Evolutionary conservation across 225 moss, liverwort and hornwort species (phyloP).

Genomic region (Straminergon stramineum): DNA sequence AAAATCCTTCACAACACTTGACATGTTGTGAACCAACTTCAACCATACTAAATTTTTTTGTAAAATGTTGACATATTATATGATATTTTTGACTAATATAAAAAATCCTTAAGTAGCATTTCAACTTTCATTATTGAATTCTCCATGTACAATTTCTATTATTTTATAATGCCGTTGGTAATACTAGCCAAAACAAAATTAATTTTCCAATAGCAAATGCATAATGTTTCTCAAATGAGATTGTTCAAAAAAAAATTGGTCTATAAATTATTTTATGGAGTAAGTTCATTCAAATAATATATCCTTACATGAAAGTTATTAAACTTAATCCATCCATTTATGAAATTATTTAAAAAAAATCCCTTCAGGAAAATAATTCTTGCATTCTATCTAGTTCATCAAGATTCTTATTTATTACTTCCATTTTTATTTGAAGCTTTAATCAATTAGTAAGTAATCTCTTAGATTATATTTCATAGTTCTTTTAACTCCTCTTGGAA

Average conservation of each 20-base stretch:
- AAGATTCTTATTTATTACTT: no score
- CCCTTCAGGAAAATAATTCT: background rate
- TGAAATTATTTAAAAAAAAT: background rate
- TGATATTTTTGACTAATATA: background rate
- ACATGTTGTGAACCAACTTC: background rate
- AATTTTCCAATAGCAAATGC: background rate
- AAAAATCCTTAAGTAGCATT: background rate
- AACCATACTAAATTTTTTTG: background rate
- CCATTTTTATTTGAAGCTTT: no score
- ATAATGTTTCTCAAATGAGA: accelerated
- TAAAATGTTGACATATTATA: background rate
- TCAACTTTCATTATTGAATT: background rate
- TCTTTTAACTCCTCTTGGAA: background rate
- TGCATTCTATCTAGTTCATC: background rate
- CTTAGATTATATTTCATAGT: background rate
- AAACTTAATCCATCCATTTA: background rate
- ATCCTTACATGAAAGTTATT: background rate
- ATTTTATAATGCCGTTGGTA: background rate
- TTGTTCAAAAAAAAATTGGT: background rate
- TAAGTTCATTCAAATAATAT: background rate
- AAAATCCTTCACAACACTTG: background rate
- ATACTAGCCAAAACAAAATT: background rate
- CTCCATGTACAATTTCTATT: background rate
- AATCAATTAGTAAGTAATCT: background rate
- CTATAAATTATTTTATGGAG: background rate